Conservation (phyloP, 2,329 filamentous ascomycete genomes). For the Pestalotiopsis sp. region DNA sequence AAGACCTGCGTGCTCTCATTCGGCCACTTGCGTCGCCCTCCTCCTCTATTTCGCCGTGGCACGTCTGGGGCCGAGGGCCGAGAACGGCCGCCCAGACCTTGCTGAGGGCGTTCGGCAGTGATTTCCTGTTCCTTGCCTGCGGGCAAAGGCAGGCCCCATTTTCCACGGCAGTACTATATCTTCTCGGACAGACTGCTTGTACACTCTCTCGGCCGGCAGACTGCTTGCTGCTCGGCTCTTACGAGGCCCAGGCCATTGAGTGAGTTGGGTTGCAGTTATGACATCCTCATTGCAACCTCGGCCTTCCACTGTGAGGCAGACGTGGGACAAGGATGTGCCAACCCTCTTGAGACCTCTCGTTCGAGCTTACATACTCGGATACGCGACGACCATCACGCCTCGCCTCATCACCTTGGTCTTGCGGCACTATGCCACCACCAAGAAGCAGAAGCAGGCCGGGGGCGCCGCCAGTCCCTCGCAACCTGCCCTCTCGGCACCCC, state of each 20-base stretch:
- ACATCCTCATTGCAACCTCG: conserved; percentile 23
- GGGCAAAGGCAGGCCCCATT: background rate
- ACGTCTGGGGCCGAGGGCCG: background rate
- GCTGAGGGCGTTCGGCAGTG: background rate
- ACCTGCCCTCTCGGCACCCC: conserved; percentile 30
- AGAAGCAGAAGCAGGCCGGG: conserved; percentile 20
- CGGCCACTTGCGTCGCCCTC: background rate
- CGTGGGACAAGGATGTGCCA: conserved; percentile 43
- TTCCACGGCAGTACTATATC: background rate
- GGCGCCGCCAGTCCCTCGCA: conserved; percentile 22
- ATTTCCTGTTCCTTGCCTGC: conserved; percentile 3
- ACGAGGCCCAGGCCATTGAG: background rate
- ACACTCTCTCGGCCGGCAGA: conserved; percentile 4
- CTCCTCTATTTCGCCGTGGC: background rate
- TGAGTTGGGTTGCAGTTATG: conserved; percentile 23
- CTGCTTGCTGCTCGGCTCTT: conserved; percentile 3
- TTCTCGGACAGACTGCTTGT: background rate
- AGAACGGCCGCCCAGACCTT: background rate
- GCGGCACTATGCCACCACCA: conserved; percentile 46
- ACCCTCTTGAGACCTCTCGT: conserved; percentile 56
- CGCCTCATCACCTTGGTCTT: conserved; percentile 57
- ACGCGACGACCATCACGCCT: conserved; percentile 60
- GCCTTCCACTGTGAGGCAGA: conserved; percentile 20
- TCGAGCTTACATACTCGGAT: conserved; percentile 63
- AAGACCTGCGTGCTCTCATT: background rate